These are phyloP conservation scores for Cubamyces lactineus DNA, from an alignment of 768 basidiomycete species.

Conservation along the genomic window DNA sequence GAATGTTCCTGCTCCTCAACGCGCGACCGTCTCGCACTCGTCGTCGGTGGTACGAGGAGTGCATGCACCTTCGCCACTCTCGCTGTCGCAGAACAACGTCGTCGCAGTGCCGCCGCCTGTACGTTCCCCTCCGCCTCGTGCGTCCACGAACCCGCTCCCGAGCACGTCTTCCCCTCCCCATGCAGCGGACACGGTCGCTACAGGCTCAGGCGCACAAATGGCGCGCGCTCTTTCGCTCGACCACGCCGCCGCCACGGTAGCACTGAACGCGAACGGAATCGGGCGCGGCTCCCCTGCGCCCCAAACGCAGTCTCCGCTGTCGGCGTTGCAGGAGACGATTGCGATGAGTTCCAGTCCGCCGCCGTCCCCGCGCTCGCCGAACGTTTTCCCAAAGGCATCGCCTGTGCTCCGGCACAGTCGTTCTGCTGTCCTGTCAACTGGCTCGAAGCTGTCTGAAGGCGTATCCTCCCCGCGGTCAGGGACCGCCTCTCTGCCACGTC, in stretches of 20 bases:
- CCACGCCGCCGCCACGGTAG: conserved; percentile 7
- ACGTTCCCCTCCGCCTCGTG: conserved; percentile 24
- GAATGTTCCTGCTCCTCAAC: conserved; percentile 30
- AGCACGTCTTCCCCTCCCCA: conserved; percentile 17
- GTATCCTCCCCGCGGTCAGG: conserved; percentile 17
- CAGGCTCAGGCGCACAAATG: conserved; percentile 13
- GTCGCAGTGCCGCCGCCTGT: conserved; percentile 24
- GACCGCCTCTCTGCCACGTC: conserved; percentile 21
- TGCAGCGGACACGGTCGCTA: conserved; percentile 22
- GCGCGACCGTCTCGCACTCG: conserved; percentile 33
- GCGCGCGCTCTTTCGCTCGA: conserved; percentile 23
- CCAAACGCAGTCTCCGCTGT: conserved; percentile 20
- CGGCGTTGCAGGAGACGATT: conserved; percentile 17
- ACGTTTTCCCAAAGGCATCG: conserved; percentile 11
- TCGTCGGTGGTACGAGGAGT: conserved; percentile 31
- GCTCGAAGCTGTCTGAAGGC: conserved; percentile 15
- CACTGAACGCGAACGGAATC: conserved; percentile 8
- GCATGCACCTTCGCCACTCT: conserved; percentile 46
- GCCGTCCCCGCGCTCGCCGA: conserved; percentile 24
- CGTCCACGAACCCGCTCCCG: conserved; percentile 24
- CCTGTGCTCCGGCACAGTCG: conserved; percentile 26
- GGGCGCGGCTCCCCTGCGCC: conserved; percentile 8
- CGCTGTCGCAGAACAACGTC: conserved; percentile 45
- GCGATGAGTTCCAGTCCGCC: conserved; percentile 20
- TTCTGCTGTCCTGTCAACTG: conserved; percentile 21